These are phyloP conservation scores for Trypanosoma grayi DNA, from an alignment of 208 protist species.

Conservation along the genomic window DNA sequence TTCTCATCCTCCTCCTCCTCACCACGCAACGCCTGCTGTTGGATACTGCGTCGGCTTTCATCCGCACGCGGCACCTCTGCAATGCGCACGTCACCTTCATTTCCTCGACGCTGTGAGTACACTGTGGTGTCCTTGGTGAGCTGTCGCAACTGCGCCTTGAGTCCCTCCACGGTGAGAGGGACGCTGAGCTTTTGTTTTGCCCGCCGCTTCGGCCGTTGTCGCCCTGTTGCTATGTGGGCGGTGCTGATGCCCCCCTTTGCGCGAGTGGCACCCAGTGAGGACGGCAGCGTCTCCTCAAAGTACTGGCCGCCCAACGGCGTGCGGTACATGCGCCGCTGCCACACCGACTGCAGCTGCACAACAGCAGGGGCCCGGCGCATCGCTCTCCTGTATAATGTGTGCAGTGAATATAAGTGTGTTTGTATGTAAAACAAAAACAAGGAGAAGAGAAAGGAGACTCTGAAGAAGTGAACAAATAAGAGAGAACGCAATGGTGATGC, in stretches of 20 bases:
- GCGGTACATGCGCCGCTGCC: slow-evolving; percentile 24
- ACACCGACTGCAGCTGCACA: not conserved
- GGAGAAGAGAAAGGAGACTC: no score
- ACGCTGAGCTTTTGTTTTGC: slow-evolving; percentile 5
- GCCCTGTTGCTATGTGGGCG: not conserved
- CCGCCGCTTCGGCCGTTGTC: not conserved
- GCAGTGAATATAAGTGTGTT: not conserved
- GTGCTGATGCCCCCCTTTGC: slow-evolving; percentile 17
- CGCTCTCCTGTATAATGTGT: no score
- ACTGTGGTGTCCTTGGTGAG: slow-evolving; percentile 1
- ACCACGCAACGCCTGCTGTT: not conserved
- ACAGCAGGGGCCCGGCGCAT: slow-evolving; percentile 8
- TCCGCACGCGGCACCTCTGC: slow-evolving; percentile 18
- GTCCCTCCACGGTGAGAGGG: slow-evolving; percentile 19
- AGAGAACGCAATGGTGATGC: not conserved
- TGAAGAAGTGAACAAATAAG: not conserved
- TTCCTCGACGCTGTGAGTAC: slow-evolving; percentile 2
- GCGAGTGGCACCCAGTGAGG: slow-evolving; percentile 7
- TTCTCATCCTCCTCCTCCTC: not conserved
- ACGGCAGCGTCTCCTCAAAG: slow-evolving; percentile 26
- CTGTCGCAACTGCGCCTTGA: slow-evolving; percentile 14
- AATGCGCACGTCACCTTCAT: slow-evolving; percentile 15
- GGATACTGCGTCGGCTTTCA: slow-evolving; percentile 16
- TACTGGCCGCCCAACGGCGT: slow-evolving; percentile 19
- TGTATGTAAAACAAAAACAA: slow-evolving; percentile 5